Base-by-base conservation (phyloP, 768 basidiomycete species). In the Mycena crocata region DNA sequence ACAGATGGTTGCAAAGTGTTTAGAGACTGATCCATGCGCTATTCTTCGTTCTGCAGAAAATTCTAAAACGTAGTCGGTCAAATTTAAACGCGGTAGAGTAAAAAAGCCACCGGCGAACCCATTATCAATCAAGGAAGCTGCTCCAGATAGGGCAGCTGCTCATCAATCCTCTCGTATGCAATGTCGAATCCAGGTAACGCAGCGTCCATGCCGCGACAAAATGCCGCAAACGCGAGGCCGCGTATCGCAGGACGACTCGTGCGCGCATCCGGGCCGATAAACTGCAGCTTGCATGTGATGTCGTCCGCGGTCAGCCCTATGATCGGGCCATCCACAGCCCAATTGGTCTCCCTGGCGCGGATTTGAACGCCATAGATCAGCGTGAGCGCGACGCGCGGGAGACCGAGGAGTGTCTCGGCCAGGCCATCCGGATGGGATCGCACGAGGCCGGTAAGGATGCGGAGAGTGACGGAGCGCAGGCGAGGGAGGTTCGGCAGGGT, bases 401-500 rank as follows among this genome's bases (percentile, higher is more conserved):
- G 54, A 24, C n/a, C 44, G 6, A n/a, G 28, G 19, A 69, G 58
- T 14, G 59, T 65, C 13, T 42, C 26, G 4, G 48, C 24, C 15
- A 69, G 31, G 0, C 68, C 68, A 7, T 24, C 19, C 13, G 68
- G 68, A 0, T 65, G 24, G 39, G 55, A 37, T 2, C 52, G 56
- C 5, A 40, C 26, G 31, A 62, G 40, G 24, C 49, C 55, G 14
- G n/a, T 42, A 39, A 37, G 48, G 8, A 69, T 46, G 49, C 44
- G 54, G 23, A 66, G 37, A 1, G 49, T 58, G 14, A 69, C n/a
- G 15, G 48, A 23, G 30, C 42, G 64, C 2, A 69, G 49, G n/a
- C 51, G 45, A 3, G 68, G 56, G 12, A 58, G 64, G 8, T 45
- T 23, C 6, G 64, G 64, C 35, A 69, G 64, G 35, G 24, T 13